phyloP scores from a whole-genome alignment of 1,139 yeast species.

The Candida tropicalis region DNA sequence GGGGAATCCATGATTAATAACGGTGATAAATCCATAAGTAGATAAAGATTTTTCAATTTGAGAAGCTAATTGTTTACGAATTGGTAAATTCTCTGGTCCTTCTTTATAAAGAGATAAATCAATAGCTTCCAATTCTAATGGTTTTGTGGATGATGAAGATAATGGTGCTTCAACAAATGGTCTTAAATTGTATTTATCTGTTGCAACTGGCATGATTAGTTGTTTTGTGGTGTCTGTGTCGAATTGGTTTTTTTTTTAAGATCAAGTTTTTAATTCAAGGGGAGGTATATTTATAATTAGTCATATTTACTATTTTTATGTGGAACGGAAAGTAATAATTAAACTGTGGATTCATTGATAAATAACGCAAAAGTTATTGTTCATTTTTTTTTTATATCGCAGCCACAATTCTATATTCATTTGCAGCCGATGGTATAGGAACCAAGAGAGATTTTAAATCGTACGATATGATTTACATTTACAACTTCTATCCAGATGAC shows the following conservation, averaged over 20 bases:
- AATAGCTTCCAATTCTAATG: constrained; percentile 34
- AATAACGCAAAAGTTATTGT: background rate
- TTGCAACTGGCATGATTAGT: constrained; percentile 14
- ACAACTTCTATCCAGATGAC: too few species aligned
- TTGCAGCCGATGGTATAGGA: background rate
- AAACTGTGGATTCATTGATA: background rate
- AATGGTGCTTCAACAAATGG: constrained; percentile 35
- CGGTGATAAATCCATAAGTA: constrained; percentile 49
- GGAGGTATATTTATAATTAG: background rate
- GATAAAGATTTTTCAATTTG: constrained; percentile 38
- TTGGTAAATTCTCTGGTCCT: constrained; percentile 30
- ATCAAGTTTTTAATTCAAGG: background rate
- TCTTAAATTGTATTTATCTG: constrained; percentile 29
- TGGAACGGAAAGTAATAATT: too few species aligned
- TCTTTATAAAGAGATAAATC: constrained; percentile 38
- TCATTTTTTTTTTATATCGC: background rate
- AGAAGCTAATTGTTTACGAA: constrained; percentile 33
- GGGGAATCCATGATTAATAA: constrained; percentile 40
- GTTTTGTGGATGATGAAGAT: constrained; percentile 22
- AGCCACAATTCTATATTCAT: constrained; percentile 4
- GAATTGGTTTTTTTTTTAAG: background rate
- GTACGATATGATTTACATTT: background rate
- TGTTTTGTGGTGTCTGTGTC: background rate
- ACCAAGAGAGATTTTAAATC: background rate
- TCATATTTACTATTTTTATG: too few species aligned